phyloP scores from a whole-genome alignment of 106 monocot genomes.

The Allium sativum region DNA sequence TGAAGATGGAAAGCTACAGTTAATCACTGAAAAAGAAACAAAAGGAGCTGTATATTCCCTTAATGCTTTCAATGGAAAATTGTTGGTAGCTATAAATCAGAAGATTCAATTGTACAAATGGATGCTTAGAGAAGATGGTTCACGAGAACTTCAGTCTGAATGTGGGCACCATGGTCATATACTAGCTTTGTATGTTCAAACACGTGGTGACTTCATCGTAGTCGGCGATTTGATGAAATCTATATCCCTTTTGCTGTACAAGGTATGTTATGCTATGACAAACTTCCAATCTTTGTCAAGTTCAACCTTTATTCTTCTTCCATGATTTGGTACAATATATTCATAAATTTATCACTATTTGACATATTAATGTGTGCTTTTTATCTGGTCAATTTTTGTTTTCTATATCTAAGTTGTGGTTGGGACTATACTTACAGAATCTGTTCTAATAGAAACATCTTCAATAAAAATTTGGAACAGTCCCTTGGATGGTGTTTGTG shows the following conservation, averaged over 20 bases:
- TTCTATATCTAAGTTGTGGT: too few relatives aligned
- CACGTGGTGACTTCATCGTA: slow-evolving; percentile 88
- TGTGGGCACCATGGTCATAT: slow-evolving; percentile 95
- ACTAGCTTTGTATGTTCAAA: slow-evolving; percentile 78
- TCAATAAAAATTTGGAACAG: too few relatives aligned
- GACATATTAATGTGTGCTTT: too few relatives aligned
- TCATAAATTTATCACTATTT: too few relatives aligned
- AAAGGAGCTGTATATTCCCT: slow-evolving; percentile 90
- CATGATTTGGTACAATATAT: too few relatives aligned
- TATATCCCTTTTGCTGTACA: slow-evolving; percentile 83
- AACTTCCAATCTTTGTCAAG: too few relatives aligned
- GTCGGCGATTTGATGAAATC: slow-evolving; percentile 97
- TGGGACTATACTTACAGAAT: too few relatives aligned
- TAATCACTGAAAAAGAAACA: slow-evolving; percentile 90
- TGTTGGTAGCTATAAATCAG: slow-evolving; percentile 90
- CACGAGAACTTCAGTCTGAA: slow-evolving; percentile 80
- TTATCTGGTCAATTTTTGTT: too few relatives aligned
- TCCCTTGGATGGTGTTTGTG: too few relatives aligned
- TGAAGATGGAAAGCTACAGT: slow-evolving; percentile 81
- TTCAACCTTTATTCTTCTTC: too few relatives aligned
- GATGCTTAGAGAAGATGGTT: slow-evolving; percentile 72
- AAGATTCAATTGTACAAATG: slow-evolving; percentile 89
- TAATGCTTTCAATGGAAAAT: slow-evolving; percentile 88
- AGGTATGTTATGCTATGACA: slow-evolving; percentile 25
- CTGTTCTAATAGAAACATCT: too few relatives aligned